These are phyloP conservation scores for Emiliania huxleyi DNA, from an alignment of 78 protist species.

Conservation along the genomic window DNA sequence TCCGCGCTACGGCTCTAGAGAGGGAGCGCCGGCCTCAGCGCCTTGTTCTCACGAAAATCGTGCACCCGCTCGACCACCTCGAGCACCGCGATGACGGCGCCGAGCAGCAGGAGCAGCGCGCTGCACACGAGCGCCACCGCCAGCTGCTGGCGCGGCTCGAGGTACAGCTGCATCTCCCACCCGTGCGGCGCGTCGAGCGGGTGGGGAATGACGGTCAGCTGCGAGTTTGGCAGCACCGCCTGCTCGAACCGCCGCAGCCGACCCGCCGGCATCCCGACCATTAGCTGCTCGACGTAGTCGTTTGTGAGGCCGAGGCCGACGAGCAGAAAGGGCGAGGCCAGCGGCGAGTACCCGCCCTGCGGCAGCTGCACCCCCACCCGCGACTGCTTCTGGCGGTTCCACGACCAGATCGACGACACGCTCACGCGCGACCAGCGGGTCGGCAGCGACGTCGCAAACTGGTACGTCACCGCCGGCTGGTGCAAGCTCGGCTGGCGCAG, in stretches of 20 bases:
- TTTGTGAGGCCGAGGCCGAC: background rate
- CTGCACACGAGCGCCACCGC: too few species aligned
- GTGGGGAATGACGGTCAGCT: background rate
- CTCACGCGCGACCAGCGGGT: background rate
- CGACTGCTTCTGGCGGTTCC: background rate
- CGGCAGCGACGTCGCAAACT: background rate
- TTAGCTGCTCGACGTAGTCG: background rate
- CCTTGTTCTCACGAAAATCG: background rate
- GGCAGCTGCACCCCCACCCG: background rate
- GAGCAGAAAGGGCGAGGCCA: background rate
- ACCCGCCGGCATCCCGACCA: background rate
- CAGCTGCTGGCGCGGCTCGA: background rate
- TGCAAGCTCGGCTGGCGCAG: background rate
- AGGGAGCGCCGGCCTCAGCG: background rate
- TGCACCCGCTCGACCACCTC: background rate
- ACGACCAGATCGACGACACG: background rate
- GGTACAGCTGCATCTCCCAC: background rate
- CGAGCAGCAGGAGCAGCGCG: background rate
- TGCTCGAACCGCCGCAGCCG: background rate
- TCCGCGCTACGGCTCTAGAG: too few species aligned
- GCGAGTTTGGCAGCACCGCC: background rate
- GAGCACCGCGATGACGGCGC: background rate
- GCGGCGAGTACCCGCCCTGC: background rate
- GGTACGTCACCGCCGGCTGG: background rate
- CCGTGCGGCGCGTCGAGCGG: background rate